Conservation (phyloP, 2,329 filamentous ascomycete species). For the Gremmenia infestans region DNA sequence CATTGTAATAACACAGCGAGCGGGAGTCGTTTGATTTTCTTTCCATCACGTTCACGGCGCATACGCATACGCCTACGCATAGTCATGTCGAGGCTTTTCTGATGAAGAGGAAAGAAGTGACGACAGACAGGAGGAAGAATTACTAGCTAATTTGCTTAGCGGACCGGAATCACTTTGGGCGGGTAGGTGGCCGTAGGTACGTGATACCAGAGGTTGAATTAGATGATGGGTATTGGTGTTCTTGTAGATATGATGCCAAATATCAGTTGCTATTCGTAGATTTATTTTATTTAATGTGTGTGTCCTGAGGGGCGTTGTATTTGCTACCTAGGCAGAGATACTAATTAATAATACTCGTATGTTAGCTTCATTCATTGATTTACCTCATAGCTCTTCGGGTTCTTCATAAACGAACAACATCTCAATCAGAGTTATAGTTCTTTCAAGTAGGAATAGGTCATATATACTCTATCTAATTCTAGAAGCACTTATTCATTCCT, state of each 20-base stretch:
- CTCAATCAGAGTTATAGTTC: too few species aligned
- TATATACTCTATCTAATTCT: too few species aligned
- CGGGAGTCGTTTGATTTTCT: not conserved
- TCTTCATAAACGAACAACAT: too few species aligned
- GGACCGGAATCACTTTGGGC: not conserved
- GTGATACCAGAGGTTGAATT: not conserved
- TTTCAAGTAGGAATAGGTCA: too few species aligned
- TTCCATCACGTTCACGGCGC: not conserved
- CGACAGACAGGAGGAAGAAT: not conserved
- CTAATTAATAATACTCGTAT: not conserved
- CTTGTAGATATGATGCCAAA: not conserved
- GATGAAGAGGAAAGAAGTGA: not conserved
- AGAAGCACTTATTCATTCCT: too few species aligned
- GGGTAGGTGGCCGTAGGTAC: not conserved
- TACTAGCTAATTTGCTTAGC: not conserved
- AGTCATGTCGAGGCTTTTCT: not conserved
- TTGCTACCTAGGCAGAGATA: not conserved
- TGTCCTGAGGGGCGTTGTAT: too few species aligned
- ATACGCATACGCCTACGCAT: not conserved
- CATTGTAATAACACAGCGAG: not conserved
- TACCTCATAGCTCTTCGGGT: too few species aligned
- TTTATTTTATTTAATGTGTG: not conserved
- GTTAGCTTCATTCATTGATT: not conserved
- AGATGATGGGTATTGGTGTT: not conserved
- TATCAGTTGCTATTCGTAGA: not conserved